Evolutionary conservation across 768 basidiomycete species (phyloP), one percentile per base, ranked within the genome.

Genomic region (Leccinum olivaceopallidum): DNA sequence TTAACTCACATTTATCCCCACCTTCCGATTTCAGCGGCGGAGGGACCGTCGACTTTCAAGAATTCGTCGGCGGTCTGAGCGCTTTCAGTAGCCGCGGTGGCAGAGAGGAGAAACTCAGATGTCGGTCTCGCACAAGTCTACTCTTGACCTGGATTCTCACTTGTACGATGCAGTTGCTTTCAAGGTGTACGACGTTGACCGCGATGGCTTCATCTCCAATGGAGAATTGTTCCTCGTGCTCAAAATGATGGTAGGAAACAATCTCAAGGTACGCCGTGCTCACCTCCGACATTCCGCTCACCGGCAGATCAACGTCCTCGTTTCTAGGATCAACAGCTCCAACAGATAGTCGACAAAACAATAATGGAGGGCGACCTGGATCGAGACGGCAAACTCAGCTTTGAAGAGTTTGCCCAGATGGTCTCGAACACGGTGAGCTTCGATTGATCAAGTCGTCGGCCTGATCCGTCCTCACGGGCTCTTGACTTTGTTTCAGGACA

Each of bases 201-300:
- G 97, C 55, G 97, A 99, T 71, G 95, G 94, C 8, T 99, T 77
- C 77, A 99, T 99, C 74, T 97, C 95, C 13, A 99, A 99, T 70
- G 97, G 97, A 58, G 97, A 99, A 76, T 85, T 99, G 32, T 99
- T 98, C 80, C 79, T 99, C 52, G 97, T 99, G 42, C 80, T 99
- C 65, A 99, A 99, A 83, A 98, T 98, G 94, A 99, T 99, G 97
- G 97, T 98, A 54, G 97, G 97, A 36, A 98, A 91, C 75, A 99
- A 99, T 76, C 80, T 99, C 69, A 99, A 99, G 83, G 94, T 94
- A 53, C 60, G 75, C 59, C 28, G 6, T 22, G 61, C 50, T 39
- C 30, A 8, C 39, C 16, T 52, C 37, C 18, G 42, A 14, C 39
- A 7, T 50, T 47, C 22, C 28, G 14, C 30, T n/a, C 8, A 30